phyloP scores from a whole-genome alignment of 2,329 filamentous ascomycete species.

The Aspergillus novofumigatus region DNA sequence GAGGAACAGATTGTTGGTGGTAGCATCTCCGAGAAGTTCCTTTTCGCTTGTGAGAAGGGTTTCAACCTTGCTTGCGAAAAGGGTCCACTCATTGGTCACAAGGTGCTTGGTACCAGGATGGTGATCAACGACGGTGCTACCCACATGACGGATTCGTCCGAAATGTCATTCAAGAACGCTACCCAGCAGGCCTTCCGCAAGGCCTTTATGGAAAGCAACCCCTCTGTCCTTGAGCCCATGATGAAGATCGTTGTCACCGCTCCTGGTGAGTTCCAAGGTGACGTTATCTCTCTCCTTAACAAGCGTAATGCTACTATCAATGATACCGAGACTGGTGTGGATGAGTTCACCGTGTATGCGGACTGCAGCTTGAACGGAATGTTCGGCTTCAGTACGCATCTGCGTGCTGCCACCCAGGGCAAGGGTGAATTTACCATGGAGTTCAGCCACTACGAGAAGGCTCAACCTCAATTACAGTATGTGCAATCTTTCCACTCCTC shows the following conservation, averaged over 20 bases:
- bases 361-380: constrained; percentile 94
- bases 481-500: constrained; percentile 34
- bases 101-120: constrained; percentile 85
- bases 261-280: constrained; percentile 95
- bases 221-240: constrained; percentile 84
- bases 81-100: constrained; percentile 88
- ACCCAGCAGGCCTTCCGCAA: constrained; percentile 97
- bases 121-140: constrained; percentile 93
- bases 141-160: constrained; percentile 95
- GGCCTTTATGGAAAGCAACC: constrained; percentile 75
- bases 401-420: constrained; percentile 90
- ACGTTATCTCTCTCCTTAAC: constrained; percentile 90
- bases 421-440: constrained; percentile 99
- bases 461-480: constrained; percentile 84
- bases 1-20: constrained; percentile 85
- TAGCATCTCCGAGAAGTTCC: constrained; percentile 89
- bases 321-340: constrained; percentile 87
- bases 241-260: constrained; percentile 99
- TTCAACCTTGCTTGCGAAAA: constrained; percentile 79
- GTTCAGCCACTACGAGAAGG: constrained; percentile 90
- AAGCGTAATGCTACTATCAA: constrained; percentile 94
- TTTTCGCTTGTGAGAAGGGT: constrained; percentile 91
- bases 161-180: constrained; percentile 91
- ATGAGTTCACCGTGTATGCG: constrained; percentile 88
- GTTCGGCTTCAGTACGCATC: constrained; percentile 92